Evolutionary conservation across 2,329 filamentous ascomycete species (phyloP).

Genomic region (Clonostachys byssicola): DNA sequence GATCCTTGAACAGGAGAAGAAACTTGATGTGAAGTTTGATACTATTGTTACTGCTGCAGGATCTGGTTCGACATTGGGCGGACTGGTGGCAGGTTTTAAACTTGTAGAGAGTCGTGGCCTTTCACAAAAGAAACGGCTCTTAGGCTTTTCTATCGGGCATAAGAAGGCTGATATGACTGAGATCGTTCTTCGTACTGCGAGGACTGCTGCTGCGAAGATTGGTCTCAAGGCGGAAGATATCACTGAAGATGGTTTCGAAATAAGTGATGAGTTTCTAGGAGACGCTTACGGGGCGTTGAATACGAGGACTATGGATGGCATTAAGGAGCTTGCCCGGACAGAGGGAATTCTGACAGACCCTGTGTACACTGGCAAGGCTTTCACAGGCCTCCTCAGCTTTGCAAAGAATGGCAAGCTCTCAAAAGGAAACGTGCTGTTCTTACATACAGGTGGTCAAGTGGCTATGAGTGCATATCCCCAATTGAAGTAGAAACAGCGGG

Average conservation of each 20-base stretch:
- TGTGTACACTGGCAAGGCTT: slow-evolving; percentile 8
- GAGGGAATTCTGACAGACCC: slow-evolving; percentile 5
- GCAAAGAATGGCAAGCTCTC: slow-evolving; percentile 2
- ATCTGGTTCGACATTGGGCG: slow-evolving; percentile 60
- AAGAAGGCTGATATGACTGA: background rate
- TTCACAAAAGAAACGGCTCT: background rate
- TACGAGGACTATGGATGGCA: slow-evolving; percentile 1
- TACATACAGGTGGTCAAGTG: slow-evolving; percentile 7
- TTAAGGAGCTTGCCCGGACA: slow-evolving; percentile 3
- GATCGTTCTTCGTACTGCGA: slow-evolving; percentile 1
- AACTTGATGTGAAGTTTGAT: slow-evolving; percentile 53
- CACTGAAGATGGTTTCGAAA: slow-evolving; percentile 5
- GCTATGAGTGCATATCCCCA: slow-evolving; percentile 5
- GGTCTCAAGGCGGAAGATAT: slow-evolving; percentile 2
- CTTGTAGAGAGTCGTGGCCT: slow-evolving; percentile 35
- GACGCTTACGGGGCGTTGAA: slow-evolving; percentile 5
- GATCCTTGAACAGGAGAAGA: slow-evolving; percentile 51
- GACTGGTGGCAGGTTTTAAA: slow-evolving; percentile 64
- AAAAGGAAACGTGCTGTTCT: slow-evolving; percentile 3
- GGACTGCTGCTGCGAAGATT: slow-evolving; percentile 1
- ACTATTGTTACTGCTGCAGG: slow-evolving; percentile 58
- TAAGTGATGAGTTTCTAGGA: slow-evolving; percentile 2
- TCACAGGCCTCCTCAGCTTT: slow-evolving; percentile 5
- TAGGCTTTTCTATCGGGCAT: slow-evolving; percentile 3
- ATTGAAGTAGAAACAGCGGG: background rate